Evolutionary conservation across 441 rosid species (phyloP), one percentile per base, ranked within the genome.

Genomic region (Rhodomyrtus psidioides): DNA sequence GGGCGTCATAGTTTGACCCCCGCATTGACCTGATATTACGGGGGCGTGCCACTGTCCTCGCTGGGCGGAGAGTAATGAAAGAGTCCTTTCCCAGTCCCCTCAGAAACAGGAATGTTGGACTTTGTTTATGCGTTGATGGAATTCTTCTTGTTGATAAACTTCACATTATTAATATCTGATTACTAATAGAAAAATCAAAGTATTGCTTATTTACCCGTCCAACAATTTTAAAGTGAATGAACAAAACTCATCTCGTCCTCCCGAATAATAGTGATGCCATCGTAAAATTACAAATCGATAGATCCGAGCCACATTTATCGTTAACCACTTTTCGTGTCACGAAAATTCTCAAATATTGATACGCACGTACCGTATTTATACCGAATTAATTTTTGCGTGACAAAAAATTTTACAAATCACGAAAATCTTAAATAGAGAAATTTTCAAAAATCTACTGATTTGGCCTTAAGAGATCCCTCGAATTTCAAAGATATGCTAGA

Each of bases 1-100:
- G 49, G 28, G 28, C 26, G 49, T 39, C 28, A 42, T 12, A n/a
- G 62, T 87, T 90, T 88, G 89, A 84, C 91, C 88, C 53, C 55
- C 10, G 81, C 5, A 24, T 14, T 6, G 19, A 2, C 1, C 54
- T 9, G 7, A 44, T 57, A 85, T 83, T 85, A 87, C 87, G 16
- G 34, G 34, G n/a, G 12, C 26, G 21, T 87, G 91, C 89, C 93
- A 88, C 86, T 24, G 17, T 21, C 51, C n/a, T 12, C 46, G 8
- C 79, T 12, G 26, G 7, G 49, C 79, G 49, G 79, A 21, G 49
- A 23, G 49, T 42, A 7, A 24, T 0, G 44, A 39, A 39, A 39
- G 49, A 39, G 79, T 34, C 49, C 79, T 9, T 24, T 34, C 14
- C 14, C 76, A 6, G 44, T 17, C 75, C 75, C 46, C 44, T 5